These are phyloP conservation scores for Gossypium herbaceum DNA, from an alignment of 345 rosid genomes.

Conservation along the genomic window DNA sequence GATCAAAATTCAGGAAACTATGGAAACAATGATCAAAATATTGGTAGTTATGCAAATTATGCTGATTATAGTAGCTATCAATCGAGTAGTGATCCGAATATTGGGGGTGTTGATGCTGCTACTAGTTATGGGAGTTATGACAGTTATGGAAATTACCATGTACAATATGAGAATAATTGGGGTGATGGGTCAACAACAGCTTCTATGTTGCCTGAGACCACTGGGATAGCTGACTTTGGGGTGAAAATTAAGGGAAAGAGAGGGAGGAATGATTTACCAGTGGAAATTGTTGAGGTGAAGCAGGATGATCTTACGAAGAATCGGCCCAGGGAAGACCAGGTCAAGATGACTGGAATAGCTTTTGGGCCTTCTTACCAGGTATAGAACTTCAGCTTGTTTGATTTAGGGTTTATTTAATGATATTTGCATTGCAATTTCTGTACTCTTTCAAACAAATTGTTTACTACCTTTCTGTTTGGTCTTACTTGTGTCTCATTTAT, in stretches of 20 bases:
- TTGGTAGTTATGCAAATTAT: conserved; percentile 20
- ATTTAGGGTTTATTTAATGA: conserved; percentile 17
- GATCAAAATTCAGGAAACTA: conserved; percentile 20
- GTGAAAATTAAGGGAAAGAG: conserved; percentile 54
- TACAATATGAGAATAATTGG: conserved; percentile 36
- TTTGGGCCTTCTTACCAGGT: conserved; percentile 97
- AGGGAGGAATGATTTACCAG: conserved; percentile 63
- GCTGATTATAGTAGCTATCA: conserved; percentile 28
- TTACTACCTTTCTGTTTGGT: not conserved
- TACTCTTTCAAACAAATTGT: not conserved
- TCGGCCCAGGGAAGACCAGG: conserved; percentile 83
- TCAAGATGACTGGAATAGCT: conserved; percentile 83
- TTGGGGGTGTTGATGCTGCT: conserved; percentile 25
- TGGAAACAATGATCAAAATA: conserved; percentile 16
- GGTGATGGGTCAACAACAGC: conserved; percentile 27
- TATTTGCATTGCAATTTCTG: not conserved
- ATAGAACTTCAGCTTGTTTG: conserved; percentile 3
- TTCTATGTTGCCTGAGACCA: conserved; percentile 28
- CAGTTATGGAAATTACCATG: conserved; percentile 27
- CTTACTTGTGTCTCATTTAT: not conserved
- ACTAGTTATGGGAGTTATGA: conserved; percentile 36
- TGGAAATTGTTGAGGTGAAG: conserved; percentile 81
- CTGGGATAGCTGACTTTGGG: conserved; percentile 30
- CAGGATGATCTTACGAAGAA: conserved; percentile 95
- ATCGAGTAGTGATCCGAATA: conserved; percentile 23